Evolutionary conservation across 2,329 filamentous ascomycete species (phyloP).

Genomic region (Coccinonectria pachysandricola): DNA sequence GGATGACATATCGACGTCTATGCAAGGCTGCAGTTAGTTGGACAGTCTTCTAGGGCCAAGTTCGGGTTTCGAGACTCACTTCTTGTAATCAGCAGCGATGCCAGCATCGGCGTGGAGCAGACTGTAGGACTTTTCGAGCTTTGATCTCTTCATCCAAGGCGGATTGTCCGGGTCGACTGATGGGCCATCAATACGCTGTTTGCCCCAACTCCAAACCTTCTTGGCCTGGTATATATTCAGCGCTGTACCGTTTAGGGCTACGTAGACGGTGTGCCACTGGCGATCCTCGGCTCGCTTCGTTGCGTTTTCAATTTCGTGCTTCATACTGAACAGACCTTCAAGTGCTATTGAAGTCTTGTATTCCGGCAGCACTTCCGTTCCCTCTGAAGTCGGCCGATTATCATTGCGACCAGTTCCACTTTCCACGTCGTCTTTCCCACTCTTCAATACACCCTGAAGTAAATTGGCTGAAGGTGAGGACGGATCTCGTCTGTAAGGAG

Average conservation of each 20-base stretch:
- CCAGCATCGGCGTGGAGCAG: constrained; percentile 67
- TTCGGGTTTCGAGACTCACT: constrained; percentile 45
- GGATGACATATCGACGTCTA: constrained; percentile 55
- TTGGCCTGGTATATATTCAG: constrained; percentile 56
- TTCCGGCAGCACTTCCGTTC: constrained; percentile 39
- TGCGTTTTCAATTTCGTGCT: constrained; percentile 56
- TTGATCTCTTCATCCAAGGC: constrained; percentile 41
- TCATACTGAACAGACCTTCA: constrained; percentile 49
- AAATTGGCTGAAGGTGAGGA: constrained; percentile 8
- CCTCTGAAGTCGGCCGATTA: constrained; percentile 7
- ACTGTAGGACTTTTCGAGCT: constrained; percentile 57
- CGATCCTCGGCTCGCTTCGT: constrained; percentile 52
- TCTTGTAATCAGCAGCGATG: constrained; percentile 61
- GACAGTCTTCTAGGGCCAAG: no score
- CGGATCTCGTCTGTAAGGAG: constrained; percentile 31
- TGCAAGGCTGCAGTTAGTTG: no score
- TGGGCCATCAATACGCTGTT: constrained; percentile 37
- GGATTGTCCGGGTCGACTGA: constrained; percentile 40
- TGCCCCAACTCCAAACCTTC: constrained; percentile 42
- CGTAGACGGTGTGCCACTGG: constrained; percentile 54
- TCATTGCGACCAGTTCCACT: constrained; percentile 11
- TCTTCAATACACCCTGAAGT: constrained; percentile 9
- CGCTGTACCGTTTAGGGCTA: constrained; percentile 56
- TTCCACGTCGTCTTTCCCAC: constrained; percentile 11
- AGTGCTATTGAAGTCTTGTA: constrained; percentile 48